Evolutionary conservation across 371 early-diverging fungal species (phyloP).

Genomic region (Rhizopus sp.): DNA sequence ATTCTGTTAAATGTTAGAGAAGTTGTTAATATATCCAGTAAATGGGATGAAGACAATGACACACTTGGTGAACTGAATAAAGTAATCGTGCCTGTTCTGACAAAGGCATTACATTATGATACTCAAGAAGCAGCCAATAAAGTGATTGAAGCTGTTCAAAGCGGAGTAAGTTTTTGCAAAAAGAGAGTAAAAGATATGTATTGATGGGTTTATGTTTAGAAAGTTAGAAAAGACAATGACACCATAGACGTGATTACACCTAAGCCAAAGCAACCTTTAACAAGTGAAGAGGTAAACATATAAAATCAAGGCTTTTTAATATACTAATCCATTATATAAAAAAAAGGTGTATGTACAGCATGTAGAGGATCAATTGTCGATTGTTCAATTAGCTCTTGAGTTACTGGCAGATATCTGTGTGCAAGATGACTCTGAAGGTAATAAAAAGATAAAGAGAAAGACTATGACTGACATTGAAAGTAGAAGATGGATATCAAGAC

Average conservation of each 20-base stretch:
- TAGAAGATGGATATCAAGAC: slow-evolving; percentile 24
- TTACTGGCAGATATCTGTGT: slow-evolving; percentile 81
- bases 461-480: too few species aligned
- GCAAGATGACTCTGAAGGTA: slow-evolving; percentile 58
- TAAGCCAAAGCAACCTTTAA: slow-evolving; percentile 51
- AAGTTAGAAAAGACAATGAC: slow-evolving; percentile 25
- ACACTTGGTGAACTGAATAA: slow-evolving; percentile 45
- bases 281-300: slow-evolving; percentile 46
- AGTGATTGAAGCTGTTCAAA: slow-evolving; percentile 45
- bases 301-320: background rate
- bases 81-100: slow-evolving; percentile 56
- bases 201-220: background rate
- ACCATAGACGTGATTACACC: slow-evolving; percentile 39
- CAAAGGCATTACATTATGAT: slow-evolving; percentile 59
- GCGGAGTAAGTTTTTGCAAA: slow-evolving; percentile 38
- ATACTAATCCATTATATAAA: background rate
- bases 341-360: slow-evolving; percentile 38
- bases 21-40: slow-evolving; percentile 28
- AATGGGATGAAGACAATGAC: slow-evolving; percentile 48
- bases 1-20: slow-evolving; percentile 46
- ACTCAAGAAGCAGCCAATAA: slow-evolving; percentile 61
- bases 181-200: background rate
- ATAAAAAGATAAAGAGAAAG: background rate
- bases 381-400: slow-evolving; percentile 79
- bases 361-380: slow-evolving; percentile 61